A percentile compares a stretch with the other conserved stretches of the same genome.
Conservation (phyloP, 352 stramenopile species). For the Phytopythium delawarense region DNA sequence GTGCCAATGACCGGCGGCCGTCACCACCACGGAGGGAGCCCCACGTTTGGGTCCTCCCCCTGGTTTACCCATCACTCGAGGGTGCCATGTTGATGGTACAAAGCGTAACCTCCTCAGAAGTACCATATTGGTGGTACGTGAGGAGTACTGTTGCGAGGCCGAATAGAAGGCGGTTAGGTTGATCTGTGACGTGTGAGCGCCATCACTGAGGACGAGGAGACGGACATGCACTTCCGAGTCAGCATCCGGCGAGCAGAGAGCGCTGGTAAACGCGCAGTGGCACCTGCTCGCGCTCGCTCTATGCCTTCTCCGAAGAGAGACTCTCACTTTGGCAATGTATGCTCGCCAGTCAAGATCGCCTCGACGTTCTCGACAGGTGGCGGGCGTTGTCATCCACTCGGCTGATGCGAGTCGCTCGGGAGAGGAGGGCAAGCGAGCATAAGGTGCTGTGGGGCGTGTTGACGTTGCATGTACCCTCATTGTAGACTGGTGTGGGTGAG, state of each 20-base stretch:
- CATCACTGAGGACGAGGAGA: background rate
- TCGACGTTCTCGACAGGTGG: background rate
- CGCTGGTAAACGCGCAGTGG: background rate
- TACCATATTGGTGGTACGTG: background rate
- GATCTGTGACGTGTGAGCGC: constrained; percentile 5
- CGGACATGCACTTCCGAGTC: background rate
- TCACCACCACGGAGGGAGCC: background rate
- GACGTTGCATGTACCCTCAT: background rate
- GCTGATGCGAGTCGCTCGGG: background rate
- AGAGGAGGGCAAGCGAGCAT: background rate
- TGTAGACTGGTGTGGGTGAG: background rate
- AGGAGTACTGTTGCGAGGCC: background rate
- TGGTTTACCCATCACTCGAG: constrained; percentile 2
- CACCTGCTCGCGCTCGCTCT: background rate
- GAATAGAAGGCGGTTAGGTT: background rate
- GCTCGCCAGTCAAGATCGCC: background rate
- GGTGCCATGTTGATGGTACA: background rate
- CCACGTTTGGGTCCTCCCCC: background rate
- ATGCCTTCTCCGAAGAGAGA: no score
- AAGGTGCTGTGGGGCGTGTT: background rate
- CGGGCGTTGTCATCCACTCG: background rate
- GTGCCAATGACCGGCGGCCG: background rate
- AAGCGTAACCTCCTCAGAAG: no score
- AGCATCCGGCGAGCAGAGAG: background rate
- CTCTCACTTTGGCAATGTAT: background rate